A percentile compares a stretch with the other conserved stretches of the same genome.
These are phyloP conservation scores for Boletus smithii DNA, from an alignment of 1,284 basidiomycete genomes.

Conservation along the genomic window DNA sequence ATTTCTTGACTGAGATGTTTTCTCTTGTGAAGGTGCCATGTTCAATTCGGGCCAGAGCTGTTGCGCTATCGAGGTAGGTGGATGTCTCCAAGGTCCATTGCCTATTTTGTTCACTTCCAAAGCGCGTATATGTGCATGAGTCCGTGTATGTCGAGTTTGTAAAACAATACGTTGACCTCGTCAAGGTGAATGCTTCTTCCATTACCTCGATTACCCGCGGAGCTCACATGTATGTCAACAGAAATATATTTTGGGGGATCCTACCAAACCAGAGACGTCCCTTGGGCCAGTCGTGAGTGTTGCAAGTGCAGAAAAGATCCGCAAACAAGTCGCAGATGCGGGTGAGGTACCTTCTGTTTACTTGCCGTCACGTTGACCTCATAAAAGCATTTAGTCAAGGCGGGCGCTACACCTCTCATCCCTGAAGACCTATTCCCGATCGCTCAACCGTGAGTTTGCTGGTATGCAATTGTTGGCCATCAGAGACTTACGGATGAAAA, in stretches of 20 bases:
- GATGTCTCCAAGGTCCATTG: not conserved
- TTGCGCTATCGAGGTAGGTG: conserved; percentile 72
- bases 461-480: too few species aligned
- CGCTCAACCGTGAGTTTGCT: conserved; percentile 58
- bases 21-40: conserved; percentile 69
- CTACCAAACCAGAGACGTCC: conserved; percentile 67
- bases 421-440: conserved; percentile 66
- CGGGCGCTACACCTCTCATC: conserved; percentile 78
- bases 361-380: not conserved
- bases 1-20: not conserved
- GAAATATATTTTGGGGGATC: conserved; percentile 85
- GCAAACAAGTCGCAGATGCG: conserved; percentile 84
- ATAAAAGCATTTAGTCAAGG: conserved; percentile 48
- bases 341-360: conserved; percentile 37
- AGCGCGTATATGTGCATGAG: conserved; percentile 94
- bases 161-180: conserved; percentile 65
- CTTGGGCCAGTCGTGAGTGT: conserved; percentile 91
- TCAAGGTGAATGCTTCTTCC: conserved; percentile 50
- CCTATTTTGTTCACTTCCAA: conserved; percentile 10
- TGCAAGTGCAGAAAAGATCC: conserved; percentile 78
- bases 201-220: not conserved
- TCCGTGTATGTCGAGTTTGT: conserved; percentile 81
- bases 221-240: conserved; percentile 24
- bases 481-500: conserved; percentile 2
- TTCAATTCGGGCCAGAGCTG: conserved; percentile 97